These are phyloP conservation scores for Eucommia ulmoides DNA, from an alignment of 257 asterid species.

Conservation along the genomic window DNA sequence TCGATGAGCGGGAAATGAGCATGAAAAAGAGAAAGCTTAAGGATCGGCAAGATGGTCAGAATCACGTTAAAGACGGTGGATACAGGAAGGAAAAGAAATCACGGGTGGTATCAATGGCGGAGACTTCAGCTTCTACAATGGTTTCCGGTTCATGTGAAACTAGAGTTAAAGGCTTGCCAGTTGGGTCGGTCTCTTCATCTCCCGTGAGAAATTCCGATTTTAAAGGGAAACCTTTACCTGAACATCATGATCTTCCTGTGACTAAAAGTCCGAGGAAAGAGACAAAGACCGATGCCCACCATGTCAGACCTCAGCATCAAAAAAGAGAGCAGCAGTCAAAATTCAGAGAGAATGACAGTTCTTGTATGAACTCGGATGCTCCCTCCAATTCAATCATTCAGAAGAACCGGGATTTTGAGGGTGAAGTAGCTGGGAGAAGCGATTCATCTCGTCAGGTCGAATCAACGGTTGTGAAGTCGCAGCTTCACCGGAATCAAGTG, in stretches of 20 bases:
- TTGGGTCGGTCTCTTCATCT: constrained; percentile 85
- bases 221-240: constrained; percentile 29
- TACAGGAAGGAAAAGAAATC: constrained; percentile 53
- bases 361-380: constrained; percentile 15
- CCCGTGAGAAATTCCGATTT: constrained; percentile 42
- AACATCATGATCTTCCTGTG: constrained; percentile 16
- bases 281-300: too few relatives aligned
- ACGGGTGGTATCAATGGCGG: constrained; percentile 46
- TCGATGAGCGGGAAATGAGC: not conserved
- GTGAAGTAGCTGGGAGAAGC: constrained; percentile 17
- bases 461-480: constrained; percentile 12
- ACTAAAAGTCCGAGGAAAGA: constrained; percentile 23
- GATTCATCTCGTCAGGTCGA: constrained; percentile 21
- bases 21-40: not conserved
- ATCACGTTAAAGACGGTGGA: not conserved
- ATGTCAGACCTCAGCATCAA: not conserved
- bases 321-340: constrained; percentile 22
- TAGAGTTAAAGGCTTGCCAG: constrained; percentile 69
- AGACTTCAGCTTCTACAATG: constrained; percentile 92
- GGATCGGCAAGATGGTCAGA: not conserved
- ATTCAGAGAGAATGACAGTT: constrained; percentile 18
- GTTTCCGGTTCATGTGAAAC: constrained; percentile 62
- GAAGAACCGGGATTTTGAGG: constrained; percentile 18
- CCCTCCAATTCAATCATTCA: constrained; percentile 14
- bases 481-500: constrained; percentile 21